phyloP scores from a whole-genome alignment of 2,329 filamentous ascomycete species.

The Moelleriella libera region DNA sequence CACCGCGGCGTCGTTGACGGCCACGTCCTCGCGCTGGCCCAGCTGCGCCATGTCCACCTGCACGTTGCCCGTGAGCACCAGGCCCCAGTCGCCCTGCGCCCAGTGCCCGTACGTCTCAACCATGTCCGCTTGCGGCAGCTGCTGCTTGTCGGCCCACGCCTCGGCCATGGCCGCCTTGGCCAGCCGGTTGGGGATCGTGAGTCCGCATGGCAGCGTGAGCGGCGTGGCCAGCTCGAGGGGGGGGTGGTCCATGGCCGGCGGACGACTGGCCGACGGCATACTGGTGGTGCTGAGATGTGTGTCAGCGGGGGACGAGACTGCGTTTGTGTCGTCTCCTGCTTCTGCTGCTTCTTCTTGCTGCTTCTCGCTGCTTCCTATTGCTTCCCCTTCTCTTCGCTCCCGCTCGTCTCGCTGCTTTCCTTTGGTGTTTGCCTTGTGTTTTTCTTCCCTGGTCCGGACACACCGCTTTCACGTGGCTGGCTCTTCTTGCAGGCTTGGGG shows the following conservation, averaged over 20 bases:
- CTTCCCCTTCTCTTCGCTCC: too few species aligned
- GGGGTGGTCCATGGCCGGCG: not conserved
- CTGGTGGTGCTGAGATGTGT: not conserved
- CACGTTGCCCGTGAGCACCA: slow-evolving; percentile 36
- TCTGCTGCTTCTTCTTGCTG: not conserved
- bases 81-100: slow-evolving; percentile 38
- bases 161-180: slow-evolving; percentile 37
- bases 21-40: slow-evolving; percentile 18
- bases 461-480: too few species aligned
- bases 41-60: slow-evolving; percentile 24
- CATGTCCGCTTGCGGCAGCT: slow-evolving; percentile 28
- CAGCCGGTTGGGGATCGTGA: slow-evolving; percentile 40
- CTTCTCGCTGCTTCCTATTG: too few species aligned
- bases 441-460: too few species aligned
- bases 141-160: slow-evolving; percentile 21
- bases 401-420: too few species aligned
- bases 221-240: slow-evolving; percentile 14
- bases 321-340: too few species aligned
- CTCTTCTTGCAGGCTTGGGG: too few species aligned
- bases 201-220: slow-evolving; percentile 37
- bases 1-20: slow-evolving; percentile 16
- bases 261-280: not conserved
- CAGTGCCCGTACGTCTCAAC: slow-evolving; percentile 34
- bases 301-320: too few species aligned
- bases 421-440: too few species aligned